Conservation (phyloP, 805 yeast species). For the Kurtzmaniella fragi region DNA sequence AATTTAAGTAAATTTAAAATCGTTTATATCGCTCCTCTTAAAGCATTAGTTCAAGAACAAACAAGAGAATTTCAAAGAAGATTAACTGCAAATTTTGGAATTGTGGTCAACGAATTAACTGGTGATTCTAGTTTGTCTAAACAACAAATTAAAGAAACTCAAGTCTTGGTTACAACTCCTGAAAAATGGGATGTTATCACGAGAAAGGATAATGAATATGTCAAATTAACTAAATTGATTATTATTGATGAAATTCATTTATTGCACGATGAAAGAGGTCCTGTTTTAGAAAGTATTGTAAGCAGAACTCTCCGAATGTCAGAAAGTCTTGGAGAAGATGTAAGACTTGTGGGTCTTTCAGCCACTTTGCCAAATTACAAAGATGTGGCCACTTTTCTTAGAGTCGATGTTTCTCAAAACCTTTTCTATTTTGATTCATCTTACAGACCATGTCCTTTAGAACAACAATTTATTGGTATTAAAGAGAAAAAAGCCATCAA, state of each 20-base stretch:
- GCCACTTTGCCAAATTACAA: slow-evolving; percentile 88
- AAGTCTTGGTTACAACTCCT: slow-evolving; percentile 86
- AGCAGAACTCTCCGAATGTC: slow-evolving; percentile 58
- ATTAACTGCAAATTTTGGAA: slow-evolving; percentile 52
- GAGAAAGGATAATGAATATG: slow-evolving; percentile 71
- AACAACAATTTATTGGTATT: slow-evolving; percentile 83
- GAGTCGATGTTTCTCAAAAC: slow-evolving; percentile 55
- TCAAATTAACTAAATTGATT: slow-evolving; percentile 59
- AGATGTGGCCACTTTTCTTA: slow-evolving; percentile 80
- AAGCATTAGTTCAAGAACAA: slow-evolving; percentile 94
- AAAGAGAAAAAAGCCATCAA: slow-evolving; percentile 79
- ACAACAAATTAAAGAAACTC: slow-evolving; percentile 72
- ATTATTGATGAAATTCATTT: slow-evolving; percentile 92
- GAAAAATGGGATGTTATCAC: slow-evolving; percentile 98
- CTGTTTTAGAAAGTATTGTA: slow-evolving; percentile 84
- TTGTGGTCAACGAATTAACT: slow-evolving; percentile 78
- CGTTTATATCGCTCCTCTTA: slow-evolving; percentile 88
- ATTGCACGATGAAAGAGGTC: slow-evolving; percentile 92
- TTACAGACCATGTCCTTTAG: slow-evolving; percentile 88
- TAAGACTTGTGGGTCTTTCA: slow-evolving; percentile 79
- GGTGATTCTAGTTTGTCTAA: slow-evolving; percentile 82
- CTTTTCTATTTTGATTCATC: slow-evolving; percentile 78
- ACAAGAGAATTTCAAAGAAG: slow-evolving; percentile 79
- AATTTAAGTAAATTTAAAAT: slow-evolving; percentile 59
- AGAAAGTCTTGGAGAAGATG: slow-evolving; percentile 41